Conservation (phyloP, 306 rosid species). For the Prinsepia uniflora region DNA sequence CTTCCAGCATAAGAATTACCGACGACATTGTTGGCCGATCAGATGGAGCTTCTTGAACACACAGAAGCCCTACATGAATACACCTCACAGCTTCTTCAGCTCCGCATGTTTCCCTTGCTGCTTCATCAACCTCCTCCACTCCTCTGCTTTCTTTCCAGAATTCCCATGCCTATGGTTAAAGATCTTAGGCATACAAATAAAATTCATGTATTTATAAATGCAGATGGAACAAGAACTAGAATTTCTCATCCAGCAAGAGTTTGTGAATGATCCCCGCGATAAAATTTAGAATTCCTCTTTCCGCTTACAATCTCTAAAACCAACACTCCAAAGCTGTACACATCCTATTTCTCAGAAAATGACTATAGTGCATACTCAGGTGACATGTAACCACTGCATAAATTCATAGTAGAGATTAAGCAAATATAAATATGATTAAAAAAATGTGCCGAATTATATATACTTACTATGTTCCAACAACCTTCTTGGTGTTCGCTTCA, state of each 20-base stretch:
- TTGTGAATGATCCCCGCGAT: background rate
- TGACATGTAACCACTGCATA: too few relatives aligned
- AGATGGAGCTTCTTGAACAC: conserved; percentile 21
- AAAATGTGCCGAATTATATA: background rate
- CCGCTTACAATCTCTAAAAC: conserved; percentile 21
- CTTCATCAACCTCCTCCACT: conserved; percentile 24
- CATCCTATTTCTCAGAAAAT: conserved; percentile 18
- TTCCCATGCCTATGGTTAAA: conserved; percentile 16
- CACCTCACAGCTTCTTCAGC: conserved; percentile 10
- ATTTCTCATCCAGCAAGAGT: conserved; percentile 18
- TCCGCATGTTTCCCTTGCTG: conserved; percentile 5
- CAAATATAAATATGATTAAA: background rate
- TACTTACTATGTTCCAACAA: conserved; percentile 29
- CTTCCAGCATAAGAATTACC: background rate
- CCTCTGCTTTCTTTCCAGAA: conserved; percentile 24
- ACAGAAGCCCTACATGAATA: conserved; percentile 17
- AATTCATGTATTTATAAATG: too few relatives aligned
- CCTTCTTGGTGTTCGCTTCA: conserved; percentile 16
- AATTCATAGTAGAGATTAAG: background rate
- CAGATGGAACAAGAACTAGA: background rate
- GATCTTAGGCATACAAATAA: background rate
- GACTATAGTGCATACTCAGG: conserved; percentile 24
- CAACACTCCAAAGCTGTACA: conserved; percentile 22
- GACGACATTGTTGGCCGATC: conserved; percentile 23
- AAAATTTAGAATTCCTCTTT: conserved; percentile 10